Conservation (phyloP, 768 basidiomycete genomes). For the Pleurotus citrinopileatus region DNA sequence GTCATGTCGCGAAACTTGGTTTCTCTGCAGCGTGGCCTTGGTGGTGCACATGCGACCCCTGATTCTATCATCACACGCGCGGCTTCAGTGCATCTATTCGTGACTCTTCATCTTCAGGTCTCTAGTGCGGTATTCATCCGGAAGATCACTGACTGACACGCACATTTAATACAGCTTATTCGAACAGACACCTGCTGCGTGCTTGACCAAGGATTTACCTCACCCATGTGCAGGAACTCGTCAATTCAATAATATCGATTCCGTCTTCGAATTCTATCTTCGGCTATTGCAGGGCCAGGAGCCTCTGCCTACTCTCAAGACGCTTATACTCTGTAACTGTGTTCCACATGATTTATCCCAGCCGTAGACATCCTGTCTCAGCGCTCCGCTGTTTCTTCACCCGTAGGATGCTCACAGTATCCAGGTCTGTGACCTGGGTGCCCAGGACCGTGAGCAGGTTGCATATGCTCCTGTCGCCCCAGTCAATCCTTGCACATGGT, state of each 20-base stretch:
- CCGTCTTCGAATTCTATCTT: slow-evolving; percentile 3
- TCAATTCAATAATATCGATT: not conserved
- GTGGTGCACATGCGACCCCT: slow-evolving; percentile 7
- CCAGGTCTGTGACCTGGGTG: not conserved
- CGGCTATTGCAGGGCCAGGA: not conserved
- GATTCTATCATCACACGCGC: slow-evolving; percentile 7
- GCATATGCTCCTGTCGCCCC: slow-evolving; percentile 1
- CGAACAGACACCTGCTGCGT: not conserved
- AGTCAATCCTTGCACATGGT: not conserved
- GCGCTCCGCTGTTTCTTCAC: not conserved
- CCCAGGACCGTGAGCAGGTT: slow-evolving; percentile 6
- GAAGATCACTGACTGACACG: no score
- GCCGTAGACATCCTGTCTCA: not conserved
- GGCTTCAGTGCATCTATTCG: not conserved
- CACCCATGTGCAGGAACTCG: slow-evolving; percentile 1
- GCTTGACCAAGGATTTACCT: not conserved
- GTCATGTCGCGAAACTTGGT: not conserved
- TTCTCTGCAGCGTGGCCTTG: not conserved
- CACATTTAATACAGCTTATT: no score
- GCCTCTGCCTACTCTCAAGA: no score
- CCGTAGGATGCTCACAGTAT: not conserved
- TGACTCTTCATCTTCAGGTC: no score
- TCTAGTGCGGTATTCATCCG: no score
- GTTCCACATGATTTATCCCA: not conserved
- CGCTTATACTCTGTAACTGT: no score